A percentile compares a stretch with the other conserved stretches of the same genome.
Conservation (phyloP, 768 basidiomycete species). For the Suillus clintonianus region DNA sequence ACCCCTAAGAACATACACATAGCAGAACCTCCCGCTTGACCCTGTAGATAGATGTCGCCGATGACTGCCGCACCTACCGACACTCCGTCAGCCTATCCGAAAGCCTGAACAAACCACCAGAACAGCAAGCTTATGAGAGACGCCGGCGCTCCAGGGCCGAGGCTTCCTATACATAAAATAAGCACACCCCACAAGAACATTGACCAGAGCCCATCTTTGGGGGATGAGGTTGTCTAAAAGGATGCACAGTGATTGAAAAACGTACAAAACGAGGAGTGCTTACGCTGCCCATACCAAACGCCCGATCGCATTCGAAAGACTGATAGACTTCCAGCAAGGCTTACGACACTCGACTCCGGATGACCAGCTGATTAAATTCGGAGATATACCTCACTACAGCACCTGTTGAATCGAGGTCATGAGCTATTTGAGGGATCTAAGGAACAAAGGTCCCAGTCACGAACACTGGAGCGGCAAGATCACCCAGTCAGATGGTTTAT, state of each 20-base stretch:
- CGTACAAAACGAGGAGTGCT: slow-evolving; percentile 46
- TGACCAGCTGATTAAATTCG: no score
- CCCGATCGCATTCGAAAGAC: slow-evolving; percentile 31
- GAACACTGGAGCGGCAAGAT: slow-evolving; percentile 12
- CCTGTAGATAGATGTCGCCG: slow-evolving; percentile 59
- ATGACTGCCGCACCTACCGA: slow-evolving; percentile 57
- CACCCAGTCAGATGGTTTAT: background rate
- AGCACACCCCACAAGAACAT: slow-evolving; percentile 61
- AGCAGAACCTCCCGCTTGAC: slow-evolving; percentile 51
- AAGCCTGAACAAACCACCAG: slow-evolving; percentile 62
- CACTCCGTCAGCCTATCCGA: slow-evolving; percentile 55
- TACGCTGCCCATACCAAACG: slow-evolving; percentile 49
- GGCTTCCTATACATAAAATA: slow-evolving; percentile 51
- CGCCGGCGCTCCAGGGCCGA: slow-evolving; percentile 52
- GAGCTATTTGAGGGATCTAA: slow-evolving; percentile 36
- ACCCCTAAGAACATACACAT: slow-evolving; percentile 38
- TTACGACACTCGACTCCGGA: no score
- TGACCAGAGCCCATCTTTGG: slow-evolving; percentile 60
- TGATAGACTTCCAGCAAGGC: no score
- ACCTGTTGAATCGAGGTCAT: slow-evolving; percentile 30
- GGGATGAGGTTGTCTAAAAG: background rate
- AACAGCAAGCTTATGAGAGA: slow-evolving; percentile 52
- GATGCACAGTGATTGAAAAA: slow-evolving; percentile 8
- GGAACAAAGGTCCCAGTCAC: slow-evolving; percentile 38
- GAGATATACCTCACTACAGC: background rate